Percentiles rank a stretch among this genome's conserved stretches.
phyloP scores from a whole-genome alignment of 2,329 filamentous ascomycete genomes.

The Fusarium hostae region DNA sequence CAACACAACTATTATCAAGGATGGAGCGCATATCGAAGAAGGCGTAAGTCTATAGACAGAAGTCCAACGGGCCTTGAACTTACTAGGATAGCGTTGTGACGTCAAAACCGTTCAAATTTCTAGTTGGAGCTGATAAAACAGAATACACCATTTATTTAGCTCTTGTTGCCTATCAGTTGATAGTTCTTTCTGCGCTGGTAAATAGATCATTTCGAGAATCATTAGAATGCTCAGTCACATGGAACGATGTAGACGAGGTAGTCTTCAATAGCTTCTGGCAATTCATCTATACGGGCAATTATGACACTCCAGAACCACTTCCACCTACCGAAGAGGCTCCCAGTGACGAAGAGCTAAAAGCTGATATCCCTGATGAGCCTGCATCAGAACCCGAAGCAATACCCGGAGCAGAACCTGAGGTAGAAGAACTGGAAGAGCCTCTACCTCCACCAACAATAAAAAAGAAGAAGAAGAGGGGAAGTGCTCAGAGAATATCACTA shows the following conservation, averaged over 20 bases:
- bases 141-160: conserved; percentile 3
- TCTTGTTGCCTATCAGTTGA: not conserved
- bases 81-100: not conserved
- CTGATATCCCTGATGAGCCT: too few species aligned
- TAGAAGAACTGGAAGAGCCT: too few species aligned
- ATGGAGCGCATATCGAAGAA: not conserved
- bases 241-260: not conserved
- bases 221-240: not conserved
- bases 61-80: not conserved
- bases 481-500: too few species aligned
- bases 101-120: conserved; percentile 2
- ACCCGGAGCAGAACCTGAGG: too few species aligned
- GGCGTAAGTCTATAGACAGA: not conserved
- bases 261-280: conserved; percentile 6
- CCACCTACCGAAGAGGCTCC: not conserved
- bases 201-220: not conserved
- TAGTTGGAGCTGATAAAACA: not conserved
- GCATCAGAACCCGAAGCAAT: too few species aligned
- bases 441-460: too few species aligned
- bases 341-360: not conserved
- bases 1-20: not conserved
- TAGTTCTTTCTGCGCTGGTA: not conserved
- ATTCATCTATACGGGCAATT: not conserved
- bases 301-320: not conserved
- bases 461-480: too few species aligned